Evolutionary conservation across 2,329 filamentous ascomycete genomes (phyloP), one percentile per base, ranked within the genome.

Genomic region (Aschersonia sp.): DNA sequence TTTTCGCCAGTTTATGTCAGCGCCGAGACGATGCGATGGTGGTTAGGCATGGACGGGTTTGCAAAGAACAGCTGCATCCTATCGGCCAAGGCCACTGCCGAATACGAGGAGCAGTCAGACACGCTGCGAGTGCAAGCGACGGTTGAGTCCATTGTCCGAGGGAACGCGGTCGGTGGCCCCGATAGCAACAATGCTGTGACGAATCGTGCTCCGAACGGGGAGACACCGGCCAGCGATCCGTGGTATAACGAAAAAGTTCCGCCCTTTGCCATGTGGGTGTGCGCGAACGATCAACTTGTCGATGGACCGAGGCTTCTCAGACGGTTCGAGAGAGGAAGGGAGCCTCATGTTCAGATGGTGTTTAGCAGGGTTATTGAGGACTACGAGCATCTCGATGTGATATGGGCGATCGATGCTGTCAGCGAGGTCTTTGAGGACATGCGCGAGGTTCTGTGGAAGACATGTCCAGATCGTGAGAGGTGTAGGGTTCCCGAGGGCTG

Each of bases 21-120:
- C 55, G 77, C 87, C 1, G 88, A 95, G 66, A 83, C 81, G 49
- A 95, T 95, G 87, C 74, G 87, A 5, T 97, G 90, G 90, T 95
- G 90, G 90, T 73, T 95, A 0, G 90, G 89, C 0, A 71, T 82
- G 4, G 87, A 92, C 56, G 88, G 88, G 55, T 95, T 94, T 58
- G 70, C 72, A 2, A 63, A 62, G 55, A 87, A 95, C 57, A 87
- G 85, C 60, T 95, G 89, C 59, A 94, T 95, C 46, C 69, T 95
- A 6, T 76, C 85, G 1, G 94, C 88, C 1, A 76, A 77, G 40
- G 84, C 89, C 51, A 79, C 83, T 50, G 74, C 76, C 48, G 69
- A 64, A 41, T 72, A 75, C 7, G 81, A 86, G 55, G 78, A 83
- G 42, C 67, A 63, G 31, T 70, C 79, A 48, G 79, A 84, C 47